Percentiles rank a stretch among this genome's conserved stretches.
Conservation (phyloP, 176 grass and related monocot species). For the Musa beccarii region DNA sequence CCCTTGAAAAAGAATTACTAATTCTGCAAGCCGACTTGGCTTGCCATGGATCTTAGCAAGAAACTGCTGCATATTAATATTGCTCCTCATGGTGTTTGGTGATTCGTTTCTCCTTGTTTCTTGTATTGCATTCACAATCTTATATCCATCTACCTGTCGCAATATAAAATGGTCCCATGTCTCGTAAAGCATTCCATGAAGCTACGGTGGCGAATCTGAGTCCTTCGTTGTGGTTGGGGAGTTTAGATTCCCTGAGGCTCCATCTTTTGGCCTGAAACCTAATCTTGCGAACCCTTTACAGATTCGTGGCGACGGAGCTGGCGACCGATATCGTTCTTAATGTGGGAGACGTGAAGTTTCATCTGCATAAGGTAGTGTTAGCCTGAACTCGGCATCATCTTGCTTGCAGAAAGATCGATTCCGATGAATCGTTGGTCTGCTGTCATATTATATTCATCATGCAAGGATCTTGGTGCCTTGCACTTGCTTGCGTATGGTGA, state of each 20-base stretch:
- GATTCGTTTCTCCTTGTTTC: too few species aligned
- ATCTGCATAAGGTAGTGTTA: constrained; percentile 82
- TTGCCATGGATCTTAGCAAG: background rate
- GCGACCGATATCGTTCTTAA: constrained; percentile 81
- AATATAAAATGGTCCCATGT: too few species aligned
- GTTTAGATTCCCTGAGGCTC: background rate
- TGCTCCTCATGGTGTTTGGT: too few species aligned
- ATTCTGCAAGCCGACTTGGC: too few species aligned
- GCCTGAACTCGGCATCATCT: background rate
- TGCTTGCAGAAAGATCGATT: background rate
- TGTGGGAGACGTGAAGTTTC: constrained; percentile 88
- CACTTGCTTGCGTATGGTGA: background rate
- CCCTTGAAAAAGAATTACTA: background rate
- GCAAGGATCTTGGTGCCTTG: too few species aligned
- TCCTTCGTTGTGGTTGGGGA: background rate
- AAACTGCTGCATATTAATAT: background rate
- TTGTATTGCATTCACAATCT: too few species aligned
- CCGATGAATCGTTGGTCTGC: too few species aligned
- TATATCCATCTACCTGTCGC: too few species aligned
- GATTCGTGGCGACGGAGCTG: constrained; percentile 89
- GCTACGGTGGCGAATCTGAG: too few species aligned
- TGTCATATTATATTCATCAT: too few species aligned
- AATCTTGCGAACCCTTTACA: constrained; percentile 39
- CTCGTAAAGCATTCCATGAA: too few species aligned
- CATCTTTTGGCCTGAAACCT: constrained; percentile 5